Conservation (phyloP, 352 stramenopile species). For the Globisporangium paroecandrum region DNA sequence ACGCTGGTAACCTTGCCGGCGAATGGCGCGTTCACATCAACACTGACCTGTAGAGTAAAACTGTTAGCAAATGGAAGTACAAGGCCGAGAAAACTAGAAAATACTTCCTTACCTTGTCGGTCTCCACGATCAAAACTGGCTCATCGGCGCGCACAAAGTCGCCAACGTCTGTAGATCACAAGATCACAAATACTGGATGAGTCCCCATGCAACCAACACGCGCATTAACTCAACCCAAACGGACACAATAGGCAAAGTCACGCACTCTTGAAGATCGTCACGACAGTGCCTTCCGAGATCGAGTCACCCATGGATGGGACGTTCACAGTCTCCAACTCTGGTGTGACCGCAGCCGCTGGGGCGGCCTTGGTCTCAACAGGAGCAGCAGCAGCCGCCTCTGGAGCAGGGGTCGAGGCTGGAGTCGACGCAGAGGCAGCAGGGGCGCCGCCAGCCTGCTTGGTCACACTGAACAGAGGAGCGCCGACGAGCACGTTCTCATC, state of each 20-base stretch:
- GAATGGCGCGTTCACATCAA: constrained; percentile 90
- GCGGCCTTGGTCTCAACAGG: constrained; percentile 13
- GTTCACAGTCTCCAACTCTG: constrained; percentile 70
- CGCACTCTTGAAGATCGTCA: constrained; percentile 82
- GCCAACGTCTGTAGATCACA: constrained; percentile 67
- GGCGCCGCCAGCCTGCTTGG: constrained; percentile 35
- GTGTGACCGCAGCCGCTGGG: constrained; percentile 16
- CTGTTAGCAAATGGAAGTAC: too few species aligned
- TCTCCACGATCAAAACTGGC: constrained; percentile 96
- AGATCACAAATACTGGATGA: background rate
- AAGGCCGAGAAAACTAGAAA: too few species aligned
- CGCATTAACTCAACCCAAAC: background rate
- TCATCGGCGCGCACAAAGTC: constrained; percentile 96
- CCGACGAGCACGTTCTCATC: constrained; percentile 98
- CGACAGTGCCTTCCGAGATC: constrained; percentile 98
- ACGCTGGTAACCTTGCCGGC: constrained; percentile 91
- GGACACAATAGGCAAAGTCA: background rate
- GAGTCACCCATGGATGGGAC: constrained; percentile 93
- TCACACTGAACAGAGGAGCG: constrained; percentile 83
- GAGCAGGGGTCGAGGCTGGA: constrained; percentile 9
- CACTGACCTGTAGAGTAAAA: constrained; percentile 53
- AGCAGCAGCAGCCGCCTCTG: constrained; percentile 17
- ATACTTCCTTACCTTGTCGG: constrained; percentile 91
- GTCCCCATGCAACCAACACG: background rate
- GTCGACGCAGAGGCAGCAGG: constrained; percentile 14